Base-by-base conservation (phyloP, 495 filamentous ascomycete species). In the Annulohypoxylon bovei region DNA sequence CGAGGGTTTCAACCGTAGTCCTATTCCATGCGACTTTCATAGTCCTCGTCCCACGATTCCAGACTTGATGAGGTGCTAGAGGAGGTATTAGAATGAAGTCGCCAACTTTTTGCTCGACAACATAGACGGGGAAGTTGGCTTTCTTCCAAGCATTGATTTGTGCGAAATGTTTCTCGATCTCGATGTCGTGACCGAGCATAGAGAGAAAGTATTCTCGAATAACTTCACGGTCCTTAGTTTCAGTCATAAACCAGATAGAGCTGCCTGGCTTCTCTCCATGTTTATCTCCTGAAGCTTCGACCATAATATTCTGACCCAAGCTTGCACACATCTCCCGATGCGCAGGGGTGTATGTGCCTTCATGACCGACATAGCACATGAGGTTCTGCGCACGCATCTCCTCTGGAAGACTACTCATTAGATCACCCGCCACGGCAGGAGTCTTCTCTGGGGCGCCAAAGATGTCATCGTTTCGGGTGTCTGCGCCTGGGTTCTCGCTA, bases 21-120 rank as follows among this genome's bases (percentile, higher is more conserved):
- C 95, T 84, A 78, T 99, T 99, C 95, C 95, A 99, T 5, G 95
- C 95, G 22, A 94, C 93, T 77, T 99, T 99, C 86, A 97, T 92
- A 0, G 95, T 99, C 39, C 93, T 84, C 9, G 93, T 97, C 6
- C 95, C 95, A 50, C 95, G 88, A 74, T 99, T 99, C 95, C 95
- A 99, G 22, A 99, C 95, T 74, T 99, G 95, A 74, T 99, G 95
- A 0, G 95, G 93, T n/a, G 94, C 95, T 6, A 98, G 81, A 6
- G 95, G 94, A n/a, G 95, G 95, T 18, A 99, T 90, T 0, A 99
- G 85, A 54, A 99, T 94, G 75, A 98, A 95, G 76, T 99, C 95
- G 6, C 95, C 95, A n/a, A 89, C 87, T 56, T 83, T 91, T 76
- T 99, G 95, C 73, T 99, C 93, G 28, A 97, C 93, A 57, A 99